Evolutionary conservation across 2,329 filamentous ascomycete species (phyloP).

Genomic region (Xylaria sp.): DNA sequence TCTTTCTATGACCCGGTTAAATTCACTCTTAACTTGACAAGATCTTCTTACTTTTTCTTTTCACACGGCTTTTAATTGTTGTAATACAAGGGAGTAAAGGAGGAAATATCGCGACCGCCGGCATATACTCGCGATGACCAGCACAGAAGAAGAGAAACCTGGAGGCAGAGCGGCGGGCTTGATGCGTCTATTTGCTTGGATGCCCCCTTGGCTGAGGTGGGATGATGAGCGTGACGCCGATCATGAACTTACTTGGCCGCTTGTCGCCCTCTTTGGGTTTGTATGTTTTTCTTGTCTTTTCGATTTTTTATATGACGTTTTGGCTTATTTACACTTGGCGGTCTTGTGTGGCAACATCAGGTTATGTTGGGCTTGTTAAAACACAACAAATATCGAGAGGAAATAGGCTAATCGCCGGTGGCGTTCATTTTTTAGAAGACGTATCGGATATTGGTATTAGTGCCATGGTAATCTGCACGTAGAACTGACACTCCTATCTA

Average conservation of each 20-base stretch:
- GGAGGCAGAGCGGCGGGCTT: background rate
- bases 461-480: background rate
- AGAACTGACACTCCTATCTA: background rate
- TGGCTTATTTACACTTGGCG: background rate
- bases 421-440: background rate
- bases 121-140: too few species aligned
- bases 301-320: slow-evolving; percentile 49
- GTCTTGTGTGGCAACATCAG: background rate
- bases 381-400: background rate
- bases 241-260: slow-evolving; percentile 46
- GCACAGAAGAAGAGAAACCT: background rate
- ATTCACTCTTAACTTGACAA: background rate
- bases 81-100: too few species aligned
- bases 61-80: too few species aligned
- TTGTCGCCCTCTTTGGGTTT: slow-evolving; percentile 48
- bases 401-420: background rate
- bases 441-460: background rate
- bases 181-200: slow-evolving; percentile 38
- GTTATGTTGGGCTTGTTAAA: background rate
- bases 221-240: slow-evolving; percentile 36
- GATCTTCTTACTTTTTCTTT: background rate
- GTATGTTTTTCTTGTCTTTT: too few species aligned
- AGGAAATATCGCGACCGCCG: too few species aligned
- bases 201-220: slow-evolving; percentile 46
- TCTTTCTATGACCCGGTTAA: slow-evolving; percentile 6